These are phyloP conservation scores for Blastobotrys americana DNA, from an alignment of 805 yeast genomes.

Conservation along the genomic window DNA sequence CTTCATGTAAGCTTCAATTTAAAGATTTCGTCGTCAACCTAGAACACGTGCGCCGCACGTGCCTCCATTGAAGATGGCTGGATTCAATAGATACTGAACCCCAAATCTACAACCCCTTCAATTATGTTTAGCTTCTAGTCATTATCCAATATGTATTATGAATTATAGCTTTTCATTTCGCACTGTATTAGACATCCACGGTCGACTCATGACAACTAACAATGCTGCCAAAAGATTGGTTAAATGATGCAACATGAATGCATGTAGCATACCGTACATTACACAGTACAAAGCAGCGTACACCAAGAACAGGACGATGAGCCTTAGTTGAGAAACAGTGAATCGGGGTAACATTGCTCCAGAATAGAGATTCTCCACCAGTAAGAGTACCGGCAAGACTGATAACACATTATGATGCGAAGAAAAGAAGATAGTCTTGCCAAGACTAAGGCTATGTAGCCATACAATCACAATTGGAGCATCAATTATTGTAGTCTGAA, in stretches of 20 bases:
- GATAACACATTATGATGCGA: conserved; percentile 58
- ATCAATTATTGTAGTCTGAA: conserved; percentile 73
- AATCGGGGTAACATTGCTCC: conserved; percentile 40
- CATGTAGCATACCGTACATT: conserved; percentile 67
- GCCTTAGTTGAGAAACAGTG: conserved; percentile 7
- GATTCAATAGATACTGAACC: too few species aligned
- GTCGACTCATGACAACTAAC: conserved; percentile 17
- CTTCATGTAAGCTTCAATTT: too few species aligned
- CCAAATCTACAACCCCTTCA: too few species aligned
- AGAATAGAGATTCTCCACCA: conserved; percentile 38
- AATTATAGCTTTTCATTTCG: too few species aligned
- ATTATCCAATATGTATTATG: too few species aligned
- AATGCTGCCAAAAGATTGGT: conserved; percentile 46
- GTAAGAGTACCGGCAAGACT: conserved; percentile 13
- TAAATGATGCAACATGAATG: conserved; percentile 76
- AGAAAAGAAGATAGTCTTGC: conserved; percentile 36
- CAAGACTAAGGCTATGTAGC: conserved; percentile 58
- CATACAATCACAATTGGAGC: conserved; percentile 75
- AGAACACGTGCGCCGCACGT: too few species aligned
- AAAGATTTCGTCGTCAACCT: too few species aligned
- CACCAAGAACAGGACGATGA: conserved; percentile 34
- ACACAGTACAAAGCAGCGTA: conserved; percentile 56
- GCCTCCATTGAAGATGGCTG: too few species aligned
- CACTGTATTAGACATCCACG: too few species aligned
- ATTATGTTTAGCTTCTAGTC: too few species aligned